Conservation (phyloP, 257 asterid genomes). For the Thymus mandschuricus region DNA sequence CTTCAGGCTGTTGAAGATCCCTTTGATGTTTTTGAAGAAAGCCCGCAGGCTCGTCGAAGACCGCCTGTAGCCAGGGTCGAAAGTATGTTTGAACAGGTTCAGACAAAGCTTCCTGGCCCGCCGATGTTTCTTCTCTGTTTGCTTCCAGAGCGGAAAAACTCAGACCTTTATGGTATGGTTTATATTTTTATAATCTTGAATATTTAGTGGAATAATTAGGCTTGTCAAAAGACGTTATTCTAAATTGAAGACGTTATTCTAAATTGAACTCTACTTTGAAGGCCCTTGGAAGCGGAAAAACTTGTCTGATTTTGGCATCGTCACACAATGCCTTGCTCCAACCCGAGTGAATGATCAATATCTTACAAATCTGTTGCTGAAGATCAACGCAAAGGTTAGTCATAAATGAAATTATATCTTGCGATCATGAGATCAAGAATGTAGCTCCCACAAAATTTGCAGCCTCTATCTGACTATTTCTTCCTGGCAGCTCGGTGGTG, state of each 20-base stretch:
- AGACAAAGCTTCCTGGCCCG: constrained; percentile 68
- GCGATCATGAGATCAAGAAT: neutral
- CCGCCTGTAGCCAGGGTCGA: constrained; percentile 80
- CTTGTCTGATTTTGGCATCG: constrained; percentile 83
- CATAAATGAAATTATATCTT: neutral
- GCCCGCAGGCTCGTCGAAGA: constrained; percentile 61
- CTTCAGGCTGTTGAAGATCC: constrained; percentile 70
- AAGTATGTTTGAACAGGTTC: constrained; percentile 69
- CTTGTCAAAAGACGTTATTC: neutral
- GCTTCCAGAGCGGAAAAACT: constrained; percentile 86
- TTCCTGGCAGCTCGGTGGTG: constrained; percentile 83
- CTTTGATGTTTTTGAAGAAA: constrained; percentile 59
- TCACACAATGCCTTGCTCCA: constrained; percentile 87
- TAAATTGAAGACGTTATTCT: constrained; percentile 4
- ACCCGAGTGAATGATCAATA: constrained; percentile 76
- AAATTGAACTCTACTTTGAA: constrained; percentile 29
- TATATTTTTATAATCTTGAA: neutral
- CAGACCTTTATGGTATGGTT: constrained; percentile 70
- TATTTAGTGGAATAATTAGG: neutral
- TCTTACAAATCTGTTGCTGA: constrained; percentile 73
- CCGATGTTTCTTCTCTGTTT: constrained; percentile 82
- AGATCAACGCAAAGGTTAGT: constrained; percentile 88
- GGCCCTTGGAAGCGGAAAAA: constrained; percentile 96
- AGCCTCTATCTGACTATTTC: neutral
- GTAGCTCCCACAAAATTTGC: neutral